These are phyloP conservation scores for Bruguiera gymnorhiza DNA, from an alignment of 345 rosid genomes.

Conservation along the genomic window DNA sequence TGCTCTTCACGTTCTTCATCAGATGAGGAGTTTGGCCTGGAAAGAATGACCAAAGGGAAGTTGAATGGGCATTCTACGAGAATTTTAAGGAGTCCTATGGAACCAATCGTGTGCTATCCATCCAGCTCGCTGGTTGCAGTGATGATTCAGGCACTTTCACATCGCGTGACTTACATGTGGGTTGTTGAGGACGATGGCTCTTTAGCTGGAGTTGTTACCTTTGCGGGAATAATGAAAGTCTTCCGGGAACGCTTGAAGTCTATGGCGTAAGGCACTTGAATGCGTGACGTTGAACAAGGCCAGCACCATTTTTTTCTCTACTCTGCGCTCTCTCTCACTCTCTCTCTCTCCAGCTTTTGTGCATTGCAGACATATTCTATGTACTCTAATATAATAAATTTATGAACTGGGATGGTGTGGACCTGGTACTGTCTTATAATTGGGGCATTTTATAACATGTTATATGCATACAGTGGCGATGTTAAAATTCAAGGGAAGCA, in stretches of 20 bases:
- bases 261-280: background rate
- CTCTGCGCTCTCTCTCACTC: no score
- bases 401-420: no score
- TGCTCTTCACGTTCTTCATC: conserved; percentile 36
- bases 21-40: conserved; percentile 43
- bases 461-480: no score
- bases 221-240: conserved; percentile 45
- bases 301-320: no score
- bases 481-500: no score
- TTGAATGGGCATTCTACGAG: conserved; percentile 27
- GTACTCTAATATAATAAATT: no score
- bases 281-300: background rate
- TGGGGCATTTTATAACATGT: no score
- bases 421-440: no score
- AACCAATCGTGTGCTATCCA: conserved; percentile 45
- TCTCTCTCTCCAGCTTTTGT: no score
- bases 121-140: conserved; percentile 62
- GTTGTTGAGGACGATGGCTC: conserved; percentile 49
- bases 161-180: conserved; percentile 52
- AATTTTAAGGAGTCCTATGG: conserved; percentile 32
- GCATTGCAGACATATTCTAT: no score
- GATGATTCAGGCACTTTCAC: conserved; percentile 62
- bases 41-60: conserved; percentile 21
- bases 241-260: conserved; percentile 42
- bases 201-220: conserved; percentile 50